These are phyloP conservation scores for Infundibulicybe gibba DNA, from an alignment of 768 basidiomycete genomes.

Conservation along the genomic window DNA sequence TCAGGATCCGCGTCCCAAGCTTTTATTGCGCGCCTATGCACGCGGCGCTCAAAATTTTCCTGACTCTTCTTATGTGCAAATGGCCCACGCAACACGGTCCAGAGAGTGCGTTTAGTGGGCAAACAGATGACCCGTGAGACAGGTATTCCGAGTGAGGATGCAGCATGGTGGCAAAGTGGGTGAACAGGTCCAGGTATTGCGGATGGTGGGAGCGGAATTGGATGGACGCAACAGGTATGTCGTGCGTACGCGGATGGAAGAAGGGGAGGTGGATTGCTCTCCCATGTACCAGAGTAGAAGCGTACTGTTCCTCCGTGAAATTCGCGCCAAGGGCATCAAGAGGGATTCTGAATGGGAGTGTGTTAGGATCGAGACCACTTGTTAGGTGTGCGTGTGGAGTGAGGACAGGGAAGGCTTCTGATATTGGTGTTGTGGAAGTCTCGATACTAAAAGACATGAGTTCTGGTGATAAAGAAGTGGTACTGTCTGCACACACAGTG, in stretches of 20 bases:
- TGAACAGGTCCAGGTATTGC: conserved; percentile 68
- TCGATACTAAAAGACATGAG: too few species aligned
- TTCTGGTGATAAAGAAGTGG: too few species aligned
- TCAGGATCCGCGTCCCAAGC: conserved; percentile 85
- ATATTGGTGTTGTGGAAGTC: background rate
- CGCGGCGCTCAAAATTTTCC: conserved; percentile 89
- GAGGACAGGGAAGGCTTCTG: background rate
- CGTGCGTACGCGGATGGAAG: conserved; percentile 59
- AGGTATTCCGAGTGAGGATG: conserved; percentile 81
- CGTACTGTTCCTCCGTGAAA: conserved; percentile 40
- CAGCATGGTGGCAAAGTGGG: conserved; percentile 85
- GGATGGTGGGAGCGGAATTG: conserved; percentile 80
- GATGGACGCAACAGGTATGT: conserved; percentile 75
- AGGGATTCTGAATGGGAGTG: conserved; percentile 7
- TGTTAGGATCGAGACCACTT: conserved; percentile 10
- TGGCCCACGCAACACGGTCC: conserved; percentile 83
- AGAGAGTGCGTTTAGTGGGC: conserved; percentile 72
- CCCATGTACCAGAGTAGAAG: conserved; percentile 59
- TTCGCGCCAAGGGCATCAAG: conserved; percentile 4
- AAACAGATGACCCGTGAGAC: conserved; percentile 59
- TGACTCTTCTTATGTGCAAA: conserved; percentile 93
- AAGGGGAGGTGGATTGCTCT: conserved; percentile 52
- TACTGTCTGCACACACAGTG: too few species aligned
- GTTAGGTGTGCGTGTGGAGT: background rate
- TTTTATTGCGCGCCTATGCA: conserved; percentile 84